Percentiles rank a stretch among this genome's conserved stretches.
phyloP scores from a whole-genome alignment of 2,329 filamentous ascomycete genomes.

The Colletotrichum sp. region DNA sequence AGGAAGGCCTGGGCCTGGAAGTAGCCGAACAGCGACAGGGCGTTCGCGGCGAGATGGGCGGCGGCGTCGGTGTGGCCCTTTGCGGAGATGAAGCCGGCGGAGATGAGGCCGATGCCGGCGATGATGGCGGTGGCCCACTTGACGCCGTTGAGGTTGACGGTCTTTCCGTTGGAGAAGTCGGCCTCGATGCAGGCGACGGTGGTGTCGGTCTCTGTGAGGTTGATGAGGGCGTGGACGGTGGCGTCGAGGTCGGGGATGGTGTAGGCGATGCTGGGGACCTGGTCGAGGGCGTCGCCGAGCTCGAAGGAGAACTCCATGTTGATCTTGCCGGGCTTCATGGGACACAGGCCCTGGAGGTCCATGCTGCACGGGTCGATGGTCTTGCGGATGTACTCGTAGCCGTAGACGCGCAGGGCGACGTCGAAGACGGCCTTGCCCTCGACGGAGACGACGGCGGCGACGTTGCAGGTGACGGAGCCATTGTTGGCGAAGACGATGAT shows the following conservation, averaged over 20 bases:
- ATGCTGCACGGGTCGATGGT: conserved; percentile 78
- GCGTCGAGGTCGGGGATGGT: conserved; percentile 91
- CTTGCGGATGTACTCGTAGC: conserved; percentile 71
- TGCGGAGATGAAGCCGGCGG: conserved; percentile 88
- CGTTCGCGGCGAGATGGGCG: conserved; percentile 91
- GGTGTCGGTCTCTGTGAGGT: conserved; percentile 63
- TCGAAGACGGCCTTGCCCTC: conserved; percentile 82
- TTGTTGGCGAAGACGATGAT: conserved; percentile 81
- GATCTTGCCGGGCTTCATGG: conserved; percentile 85
- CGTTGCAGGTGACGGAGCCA: conserved; percentile 72
- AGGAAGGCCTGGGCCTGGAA: conserved; percentile 95
- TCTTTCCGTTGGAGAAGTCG: conserved; percentile 87
- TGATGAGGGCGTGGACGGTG: conserved; percentile 82
- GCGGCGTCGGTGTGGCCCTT: conserved; percentile 93
- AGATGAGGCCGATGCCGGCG: conserved; percentile 80
- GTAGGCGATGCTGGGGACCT: conserved; percentile 76
- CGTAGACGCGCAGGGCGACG: conserved; percentile 80
- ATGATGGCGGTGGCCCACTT: conserved; percentile 91
- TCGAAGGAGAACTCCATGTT: conserved; percentile 56
- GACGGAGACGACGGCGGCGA: conserved; percentile 83
- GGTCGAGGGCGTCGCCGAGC: conserved; percentile 51
- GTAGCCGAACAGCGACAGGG: conserved; percentile 88
- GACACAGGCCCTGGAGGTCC: conserved; percentile 79
- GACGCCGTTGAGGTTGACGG: conserved; percentile 85
- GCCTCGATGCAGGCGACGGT: conserved; percentile 88